Evolutionary conservation across 495 filamentous ascomycete species (phyloP).

Genomic region (Neurospora africana): DNA sequence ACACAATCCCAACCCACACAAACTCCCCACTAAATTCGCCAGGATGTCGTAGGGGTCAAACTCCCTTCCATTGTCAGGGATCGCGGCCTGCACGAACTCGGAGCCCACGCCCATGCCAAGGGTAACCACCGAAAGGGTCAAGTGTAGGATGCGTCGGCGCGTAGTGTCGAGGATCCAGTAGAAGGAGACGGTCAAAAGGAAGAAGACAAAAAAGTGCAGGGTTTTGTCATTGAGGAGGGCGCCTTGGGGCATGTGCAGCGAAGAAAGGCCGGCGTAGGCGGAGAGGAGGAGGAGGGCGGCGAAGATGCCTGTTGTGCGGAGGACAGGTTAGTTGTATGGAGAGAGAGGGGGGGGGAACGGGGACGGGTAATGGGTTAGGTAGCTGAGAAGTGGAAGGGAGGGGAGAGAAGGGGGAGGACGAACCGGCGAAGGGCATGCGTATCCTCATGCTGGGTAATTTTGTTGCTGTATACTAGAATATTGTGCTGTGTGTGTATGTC

Average conservation of each 20-base stretch:
- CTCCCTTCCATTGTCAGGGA: conserved; percentile 60
- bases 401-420: conserved; percentile 6
- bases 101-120: conserved; percentile 66
- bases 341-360: too few species aligned
- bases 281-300: conserved; percentile 62
- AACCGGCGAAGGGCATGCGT: conserved; percentile 64
- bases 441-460: conserved; percentile 47
- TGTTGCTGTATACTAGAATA: background rate
- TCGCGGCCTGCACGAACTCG: conserved; percentile 69
- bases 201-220: conserved; percentile 83
- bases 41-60: conserved; percentile 83
- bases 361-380: too few species aligned
- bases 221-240: conserved; percentile 69
- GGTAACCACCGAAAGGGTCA: conserved; percentile 76
- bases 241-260: conserved; percentile 40
- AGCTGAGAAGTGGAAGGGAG: too few species aligned
- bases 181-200: conserved; percentile 74
- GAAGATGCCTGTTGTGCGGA: conserved; percentile 52
- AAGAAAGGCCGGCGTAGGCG: conserved; percentile 65
- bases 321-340: too few species aligned
- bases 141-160: conserved; percentile 69
- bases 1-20: conserved; percentile 59
- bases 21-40: conserved; percentile 76
- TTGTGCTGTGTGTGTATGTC: background rate
- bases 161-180: conserved; percentile 96